A percentile compares a stretch with the other conserved stretches of the same genome.
These are phyloP conservation scores for Lycium ferocissimum DNA, from an alignment of 257 asterid genomes.

Conservation along the genomic window DNA sequence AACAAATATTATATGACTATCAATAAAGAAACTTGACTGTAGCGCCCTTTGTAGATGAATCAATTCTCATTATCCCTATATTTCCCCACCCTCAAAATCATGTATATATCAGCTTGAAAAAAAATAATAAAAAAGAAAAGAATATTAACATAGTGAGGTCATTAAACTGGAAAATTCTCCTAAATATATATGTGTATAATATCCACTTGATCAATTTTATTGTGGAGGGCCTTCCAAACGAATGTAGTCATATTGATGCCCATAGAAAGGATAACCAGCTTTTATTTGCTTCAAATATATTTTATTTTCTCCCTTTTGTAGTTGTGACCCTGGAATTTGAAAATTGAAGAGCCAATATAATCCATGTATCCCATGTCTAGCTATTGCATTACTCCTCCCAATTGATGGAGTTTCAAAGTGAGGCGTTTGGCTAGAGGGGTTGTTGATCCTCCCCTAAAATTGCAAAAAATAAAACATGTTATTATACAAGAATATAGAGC, in stretches of 20 bases:
- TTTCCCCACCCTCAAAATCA: too few relatives aligned
- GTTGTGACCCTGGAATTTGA: slow-evolving; percentile 31
- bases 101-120: not conserved
- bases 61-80: too few relatives aligned
- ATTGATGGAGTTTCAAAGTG: slow-evolving; percentile 45
- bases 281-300: slow-evolving; percentile 48
- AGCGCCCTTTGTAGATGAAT: too few relatives aligned
- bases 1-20: too few relatives aligned
- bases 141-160: slow-evolving; percentile 3
- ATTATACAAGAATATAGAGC: not conserved
- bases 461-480: not conserved
- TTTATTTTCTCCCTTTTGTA: slow-evolving; percentile 51
- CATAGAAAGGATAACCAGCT: slow-evolving; percentile 32
- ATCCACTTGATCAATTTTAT: not conserved
- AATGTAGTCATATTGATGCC: slow-evolving; percentile 63
- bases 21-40: too few relatives aligned
- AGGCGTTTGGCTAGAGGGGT: slow-evolving; percentile 26
- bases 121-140: not conserved
- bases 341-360: slow-evolving; percentile 45
- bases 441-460: slow-evolving; percentile 55
- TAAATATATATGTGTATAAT: slow-evolving; percentile 9
- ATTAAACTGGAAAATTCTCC: not conserved
- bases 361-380: slow-evolving; percentile 73
- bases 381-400: slow-evolving; percentile 64
- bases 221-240: slow-evolving; percentile 51